Conservation (phyloP, 176 grass and related monocot species). For the Lolium perenne region DNA sequence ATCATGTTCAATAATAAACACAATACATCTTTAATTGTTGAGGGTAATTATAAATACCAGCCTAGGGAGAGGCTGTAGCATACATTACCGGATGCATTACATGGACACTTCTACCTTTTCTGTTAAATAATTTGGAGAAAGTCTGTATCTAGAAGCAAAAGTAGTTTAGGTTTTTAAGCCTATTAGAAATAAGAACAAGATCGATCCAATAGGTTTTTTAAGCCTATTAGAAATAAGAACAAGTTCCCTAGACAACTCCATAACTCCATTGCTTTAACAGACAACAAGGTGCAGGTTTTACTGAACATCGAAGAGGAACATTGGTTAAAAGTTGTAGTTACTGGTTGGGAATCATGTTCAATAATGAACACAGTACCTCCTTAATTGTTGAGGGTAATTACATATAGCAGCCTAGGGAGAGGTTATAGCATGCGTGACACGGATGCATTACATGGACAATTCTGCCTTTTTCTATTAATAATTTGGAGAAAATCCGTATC, state of each 20-base stretch:
- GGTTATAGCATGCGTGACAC: not conserved
- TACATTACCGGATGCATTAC: not conserved
- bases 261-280: not conserved
- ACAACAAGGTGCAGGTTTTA: not conserved
- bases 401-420: not conserved
- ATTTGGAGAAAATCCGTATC: not conserved
- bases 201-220: no score
- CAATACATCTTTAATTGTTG: not conserved
- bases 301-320: not conserved
- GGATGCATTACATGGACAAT: not conserved
- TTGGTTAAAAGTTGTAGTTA: not conserved
- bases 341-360: not conserved
- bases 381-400: not conserved
- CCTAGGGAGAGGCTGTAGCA: not conserved
- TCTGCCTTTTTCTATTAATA: not conserved
- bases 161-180: no score
- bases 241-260: not conserved
- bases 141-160: no score
- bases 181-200: no score
- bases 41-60: not conserved
- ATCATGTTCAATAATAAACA: not conserved
- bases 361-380: not conserved
- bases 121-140: no score
- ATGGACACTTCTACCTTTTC: not conserved
- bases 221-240: not conserved